Percentiles rank a stretch among this genome's conserved stretches.
Conservation (phyloP, 176 grass and related monocot species). For the Saccharum officinarum region DNA sequence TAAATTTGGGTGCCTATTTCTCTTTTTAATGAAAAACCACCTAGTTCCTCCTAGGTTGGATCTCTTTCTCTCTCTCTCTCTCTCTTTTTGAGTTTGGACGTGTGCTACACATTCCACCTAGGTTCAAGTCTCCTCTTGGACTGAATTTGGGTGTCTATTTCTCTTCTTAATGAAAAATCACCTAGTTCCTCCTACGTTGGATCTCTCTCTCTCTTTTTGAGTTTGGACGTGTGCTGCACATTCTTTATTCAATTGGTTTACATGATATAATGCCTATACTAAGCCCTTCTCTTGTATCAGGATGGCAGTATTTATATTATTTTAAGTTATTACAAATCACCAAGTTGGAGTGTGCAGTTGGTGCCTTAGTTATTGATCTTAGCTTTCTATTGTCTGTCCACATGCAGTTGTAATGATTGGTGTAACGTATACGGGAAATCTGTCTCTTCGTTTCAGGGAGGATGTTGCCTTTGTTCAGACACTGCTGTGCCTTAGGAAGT, state of each 20-base stretch:
- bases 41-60: too few species aligned
- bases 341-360: background rate
- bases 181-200: too few species aligned
- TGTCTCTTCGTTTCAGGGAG: slow-evolving; percentile 37
- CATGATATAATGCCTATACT: background rate
- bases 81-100: too few species aligned
- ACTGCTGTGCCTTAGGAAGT: slow-evolving; percentile 19
- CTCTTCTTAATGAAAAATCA: too few species aligned
- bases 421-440: background rate
- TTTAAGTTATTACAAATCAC: background rate
- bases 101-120: too few species aligned
- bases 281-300: background rate
- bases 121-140: too few species aligned
- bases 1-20: too few species aligned
- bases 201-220: too few species aligned
- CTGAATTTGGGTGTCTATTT: too few species aligned
- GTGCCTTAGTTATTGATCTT: background rate
- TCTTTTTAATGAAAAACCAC: too few species aligned
- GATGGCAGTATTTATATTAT: background rate
- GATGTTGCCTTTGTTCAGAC: slow-evolving; percentile 42
- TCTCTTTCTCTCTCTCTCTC: too few species aligned
- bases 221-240: background rate
- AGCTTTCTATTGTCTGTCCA: background rate
- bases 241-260: background rate
- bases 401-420: background rate